Conservation (phyloP, 257 asterid genomes). For the Echium plantagineum region DNA sequence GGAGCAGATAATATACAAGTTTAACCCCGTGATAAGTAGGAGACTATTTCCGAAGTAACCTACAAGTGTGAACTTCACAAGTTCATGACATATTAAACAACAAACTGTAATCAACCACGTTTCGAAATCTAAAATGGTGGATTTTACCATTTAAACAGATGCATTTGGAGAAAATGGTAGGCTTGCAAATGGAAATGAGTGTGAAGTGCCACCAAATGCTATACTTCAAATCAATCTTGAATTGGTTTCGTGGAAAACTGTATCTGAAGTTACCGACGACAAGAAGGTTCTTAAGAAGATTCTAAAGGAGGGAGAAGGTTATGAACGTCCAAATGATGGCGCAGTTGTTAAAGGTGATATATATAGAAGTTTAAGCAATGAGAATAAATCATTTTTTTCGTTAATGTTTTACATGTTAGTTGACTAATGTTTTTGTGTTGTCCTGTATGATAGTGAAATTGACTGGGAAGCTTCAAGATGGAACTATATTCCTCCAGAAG, state of each 20-base stretch:
- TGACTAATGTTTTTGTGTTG: neutral
- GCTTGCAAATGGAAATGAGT: conserved; percentile 27
- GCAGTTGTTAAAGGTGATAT: conserved; percentile 29
- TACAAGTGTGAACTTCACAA: too few relatives aligned
- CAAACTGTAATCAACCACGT: too few relatives aligned
- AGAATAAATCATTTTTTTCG: neutral
- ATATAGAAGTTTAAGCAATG: too few relatives aligned
- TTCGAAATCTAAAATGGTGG: too few relatives aligned
- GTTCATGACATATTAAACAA: too few relatives aligned
- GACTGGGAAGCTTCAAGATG: conserved; percentile 46
- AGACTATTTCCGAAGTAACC: too few relatives aligned
- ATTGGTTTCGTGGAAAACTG: conserved; percentile 43
- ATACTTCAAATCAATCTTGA: conserved; percentile 27
- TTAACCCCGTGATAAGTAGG: too few relatives aligned
- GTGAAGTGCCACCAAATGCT: conserved; percentile 44
- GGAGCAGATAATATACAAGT: too few relatives aligned
- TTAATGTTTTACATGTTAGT: too few relatives aligned
- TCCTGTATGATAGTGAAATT: conserved; percentile 29
- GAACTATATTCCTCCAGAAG: conserved; percentile 26
- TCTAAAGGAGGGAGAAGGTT: conserved; percentile 48
- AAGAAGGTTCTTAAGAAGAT: conserved; percentile 38
- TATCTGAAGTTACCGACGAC: conserved; percentile 34
- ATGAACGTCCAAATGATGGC: conserved; percentile 45
- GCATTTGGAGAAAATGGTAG: conserved; percentile 54
- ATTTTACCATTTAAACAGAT: conserved; percentile 19